Evolutionary conservation across 2,329 filamentous ascomycete species (phyloP), one percentile per base, ranked within the genome.

Genomic region (Aspergillus fructus): DNA sequence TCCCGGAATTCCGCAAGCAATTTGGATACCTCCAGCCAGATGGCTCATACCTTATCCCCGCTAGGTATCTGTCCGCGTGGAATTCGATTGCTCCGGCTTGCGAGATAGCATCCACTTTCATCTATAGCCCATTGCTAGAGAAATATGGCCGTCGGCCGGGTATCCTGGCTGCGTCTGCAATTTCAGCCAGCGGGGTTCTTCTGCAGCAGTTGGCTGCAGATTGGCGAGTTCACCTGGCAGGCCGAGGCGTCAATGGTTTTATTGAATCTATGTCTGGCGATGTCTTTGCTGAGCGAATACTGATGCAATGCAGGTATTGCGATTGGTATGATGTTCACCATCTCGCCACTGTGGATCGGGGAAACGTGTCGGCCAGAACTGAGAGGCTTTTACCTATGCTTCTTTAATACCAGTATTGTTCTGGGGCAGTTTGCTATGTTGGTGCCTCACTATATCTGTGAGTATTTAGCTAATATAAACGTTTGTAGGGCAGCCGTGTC

Each of bases 321-420:
- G 1, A 70, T 75, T 45, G 73, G 74, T 8, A 71, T 74, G 2
- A 70, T 74, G 61, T 74, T 73, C 53, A 69, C 69, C 2, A 70
- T 75, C 17, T 68, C 73, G 6, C 74, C 74, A 1, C 58, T 75
- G 12, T 76, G 71, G 71, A 76, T 76, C 51, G 73, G 73, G 13
- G 74, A 76, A 59, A 74, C 62, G 7, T 68, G 64, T 40, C 65
- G 73, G 0, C 73, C 73, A 0, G 74, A 76, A 45, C 66, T 75
- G 7, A 66, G 74, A 8, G 74, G 74, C 4, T 71, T 75, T 52
- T 75, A 70, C 53, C 72, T 76, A 13, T 76, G 73, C 61, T 67
- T 76, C 60, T 68, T 71, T 59, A 76, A 76, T 59, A 68, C 67
- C 7, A 70, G 66, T 37, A 76, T 76, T 53, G 72, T 76, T n/a